Conservation (phyloP, 208 protist genomes). For the Leishmania major region DNA sequence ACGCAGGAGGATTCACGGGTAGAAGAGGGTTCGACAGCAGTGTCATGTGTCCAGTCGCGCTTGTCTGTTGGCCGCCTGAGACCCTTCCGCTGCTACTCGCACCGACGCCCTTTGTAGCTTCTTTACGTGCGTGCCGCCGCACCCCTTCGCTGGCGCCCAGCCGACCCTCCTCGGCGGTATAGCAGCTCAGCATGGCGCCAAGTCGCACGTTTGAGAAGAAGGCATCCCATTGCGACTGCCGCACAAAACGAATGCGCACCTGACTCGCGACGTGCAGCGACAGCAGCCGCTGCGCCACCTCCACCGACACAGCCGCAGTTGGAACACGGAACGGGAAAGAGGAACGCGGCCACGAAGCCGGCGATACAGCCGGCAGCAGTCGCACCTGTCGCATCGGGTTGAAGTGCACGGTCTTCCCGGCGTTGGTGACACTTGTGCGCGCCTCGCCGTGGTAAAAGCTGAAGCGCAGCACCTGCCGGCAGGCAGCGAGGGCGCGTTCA, state of each 20-base stretch:
- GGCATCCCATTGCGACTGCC: constrained; percentile 25
- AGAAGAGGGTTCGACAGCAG: background rate
- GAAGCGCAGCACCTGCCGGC: constrained; percentile 23
- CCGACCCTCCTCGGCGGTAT: constrained; percentile 1
- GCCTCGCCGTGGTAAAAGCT: constrained; percentile 36
- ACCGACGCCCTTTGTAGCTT: background rate
- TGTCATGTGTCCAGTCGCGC: background rate
- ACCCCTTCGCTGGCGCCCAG: constrained; percentile 12
- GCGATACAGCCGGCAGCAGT: background rate
- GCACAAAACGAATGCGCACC: constrained; percentile 1
- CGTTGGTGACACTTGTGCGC: constrained; percentile 30
- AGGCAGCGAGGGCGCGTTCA: constrained; percentile 14
- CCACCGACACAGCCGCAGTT: background rate
- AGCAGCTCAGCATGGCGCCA: background rate
- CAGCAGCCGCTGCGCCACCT: constrained; percentile 20
- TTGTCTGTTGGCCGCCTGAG: background rate
- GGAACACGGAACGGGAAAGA: background rate
- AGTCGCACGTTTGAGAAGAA: constrained; percentile 8
- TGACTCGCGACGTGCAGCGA: constrained; percentile 4
- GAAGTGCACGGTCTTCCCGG: constrained; percentile 26
- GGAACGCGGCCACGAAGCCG: background rate
- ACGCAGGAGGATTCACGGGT: background rate
- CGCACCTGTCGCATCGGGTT: constrained; percentile 20
- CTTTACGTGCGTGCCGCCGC: constrained; percentile 8
- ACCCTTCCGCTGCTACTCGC: background rate